Base-by-base conservation (phyloP, 495 filamentous ascomycete species). In the Podospora australis region DNA sequence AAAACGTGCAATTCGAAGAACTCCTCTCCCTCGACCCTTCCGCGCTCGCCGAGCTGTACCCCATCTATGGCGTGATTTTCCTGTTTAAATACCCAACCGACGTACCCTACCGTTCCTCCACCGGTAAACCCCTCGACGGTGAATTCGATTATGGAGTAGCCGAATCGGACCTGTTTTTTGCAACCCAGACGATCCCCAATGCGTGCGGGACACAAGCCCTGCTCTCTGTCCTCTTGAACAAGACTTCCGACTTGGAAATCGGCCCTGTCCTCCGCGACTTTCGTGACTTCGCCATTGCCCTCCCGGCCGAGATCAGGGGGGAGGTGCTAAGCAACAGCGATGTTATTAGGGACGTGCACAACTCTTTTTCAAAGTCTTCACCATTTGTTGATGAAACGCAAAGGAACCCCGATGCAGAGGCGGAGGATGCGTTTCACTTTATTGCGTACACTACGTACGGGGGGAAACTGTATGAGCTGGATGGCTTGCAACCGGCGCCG, bases 131-230 rank as follows among this genome's bases (percentile, higher is more conserved):
- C 17, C 84, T 87, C 32, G 86, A 95, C 64, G 90, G 92, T 41
- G 74, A 66, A 36, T 95, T 87, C 69, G 91, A 96, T 70, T 70
- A 73, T 49, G 75, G 72, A 9, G 86, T 89, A 1, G 69, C 83
- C 3, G 80, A 88, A 54, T 25, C 21, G n/a, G 72, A 74, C 45
- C 70, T 96, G 57, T 99, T 95, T 77, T 99, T 99, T 72, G 92
- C 92, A 2, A 82, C 84, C 10, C 92, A 99, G 70, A 96, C 91
- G 1, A 99, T 99, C 68, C 92, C 97, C 72, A 99, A 99, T 72
- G 92, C 92, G 21, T 99, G 92, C 73, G 92, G 90, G 48, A 99
- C 92, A 13, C 92, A 97, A 70, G 92, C 92, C 20, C 81, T 99
- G 49, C 80, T 99, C 25, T 90, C 85, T 39, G 84, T 97, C 50